Evolutionary conservation across 2,329 filamentous ascomycete genomes (phyloP), one percentile per base, ranked within the genome.

Genomic region (Claviceps fusiformis): DNA sequence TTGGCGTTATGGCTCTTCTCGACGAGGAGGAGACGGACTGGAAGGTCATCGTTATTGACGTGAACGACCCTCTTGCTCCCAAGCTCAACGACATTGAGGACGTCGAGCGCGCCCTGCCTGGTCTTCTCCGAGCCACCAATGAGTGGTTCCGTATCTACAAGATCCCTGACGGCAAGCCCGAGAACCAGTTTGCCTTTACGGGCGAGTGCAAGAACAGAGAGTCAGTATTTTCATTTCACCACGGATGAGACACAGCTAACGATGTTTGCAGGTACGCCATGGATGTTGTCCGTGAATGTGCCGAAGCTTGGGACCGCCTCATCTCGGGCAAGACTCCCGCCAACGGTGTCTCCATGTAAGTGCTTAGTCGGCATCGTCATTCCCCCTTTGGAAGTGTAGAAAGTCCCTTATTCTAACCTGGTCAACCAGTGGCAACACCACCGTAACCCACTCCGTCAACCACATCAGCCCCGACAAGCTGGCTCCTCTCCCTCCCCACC

Each of bases 141-240:
- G 93, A 98, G 81, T 98, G 93, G 93, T 98, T 98, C 90, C 90
- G 93, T 74, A 98, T 98, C 83, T 98, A 98, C 87, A 98, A 98
- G 83, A 98, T 98, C 76, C 93, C 93, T 70, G 93, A 98, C 71
- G 93, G 93, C 81, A 98, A 98, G 90, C 91, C 92, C 67, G 93
- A 98, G 87, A 98, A 98, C 85, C 93, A 97, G 79, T 98, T 98
- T 70, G 93, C 93, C 68, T 98, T 98, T 81, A 96, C 91, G 58
- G 93, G 93, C 79, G 93, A 98, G 81, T 97, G 92, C 88, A 98
- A 98, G 87, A 98, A 98, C 86, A 95, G 91, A 85, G 89, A 87
- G 87, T 90, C 64, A 62, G 11, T 24, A 17, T 29, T 5, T 5
- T 33, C 1, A 46, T 27, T 3, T 8, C 13, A 31, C 13, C 27